These are phyloP conservation scores for Diutina catenulata DNA, from an alignment of 1,139 yeast species.

Conservation along the genomic window DNA sequence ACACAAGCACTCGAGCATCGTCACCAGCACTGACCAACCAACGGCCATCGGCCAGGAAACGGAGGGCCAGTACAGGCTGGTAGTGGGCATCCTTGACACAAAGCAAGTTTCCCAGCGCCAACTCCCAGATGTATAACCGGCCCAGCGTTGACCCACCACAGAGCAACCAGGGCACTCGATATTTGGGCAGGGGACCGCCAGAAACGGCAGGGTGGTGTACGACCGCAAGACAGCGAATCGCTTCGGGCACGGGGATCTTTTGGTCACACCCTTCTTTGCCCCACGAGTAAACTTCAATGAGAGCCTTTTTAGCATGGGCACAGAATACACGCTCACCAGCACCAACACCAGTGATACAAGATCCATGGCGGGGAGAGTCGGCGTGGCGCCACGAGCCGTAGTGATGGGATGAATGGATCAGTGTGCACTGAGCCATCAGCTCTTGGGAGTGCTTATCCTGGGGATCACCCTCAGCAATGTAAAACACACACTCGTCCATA, in stretches of 20 bases:
- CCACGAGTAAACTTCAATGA: slow-evolving; percentile 62
- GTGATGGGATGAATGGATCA: slow-evolving; percentile 40
- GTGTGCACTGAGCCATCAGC: slow-evolving; percentile 36
- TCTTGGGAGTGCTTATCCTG: slow-evolving; percentile 36
- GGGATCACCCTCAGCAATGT: slow-evolving; percentile 38
- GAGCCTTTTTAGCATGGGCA: slow-evolving; percentile 58
- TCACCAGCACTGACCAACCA: slow-evolving; percentile 65
- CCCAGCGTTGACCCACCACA: slow-evolving; percentile 69
- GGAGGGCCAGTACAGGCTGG: slow-evolving; percentile 53
- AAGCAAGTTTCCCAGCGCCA: slow-evolving; percentile 64
- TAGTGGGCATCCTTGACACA: slow-evolving; percentile 77
- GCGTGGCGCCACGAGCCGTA: slow-evolving; percentile 45
- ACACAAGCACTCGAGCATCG: slow-evolving; percentile 70
- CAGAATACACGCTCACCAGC: slow-evolving; percentile 40
- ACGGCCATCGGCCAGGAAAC: slow-evolving; percentile 54
- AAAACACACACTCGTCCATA: slow-evolving; percentile 23
- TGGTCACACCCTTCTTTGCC: slow-evolving; percentile 79
- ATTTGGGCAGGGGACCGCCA: slow-evolving; percentile 18
- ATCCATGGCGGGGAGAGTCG: slow-evolving; percentile 35
- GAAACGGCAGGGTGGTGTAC: slow-evolving; percentile 23
- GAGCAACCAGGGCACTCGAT: slow-evolving; percentile 53
- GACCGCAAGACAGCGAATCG: slow-evolving; percentile 44
- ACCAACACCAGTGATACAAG: slow-evolving; percentile 31
- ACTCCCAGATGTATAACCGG: slow-evolving; percentile 74
- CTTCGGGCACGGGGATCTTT: slow-evolving; percentile 78